Evolutionary conservation across 805 yeast genomes (phyloP).

Genomic region (Pichia scutulata): DNA sequence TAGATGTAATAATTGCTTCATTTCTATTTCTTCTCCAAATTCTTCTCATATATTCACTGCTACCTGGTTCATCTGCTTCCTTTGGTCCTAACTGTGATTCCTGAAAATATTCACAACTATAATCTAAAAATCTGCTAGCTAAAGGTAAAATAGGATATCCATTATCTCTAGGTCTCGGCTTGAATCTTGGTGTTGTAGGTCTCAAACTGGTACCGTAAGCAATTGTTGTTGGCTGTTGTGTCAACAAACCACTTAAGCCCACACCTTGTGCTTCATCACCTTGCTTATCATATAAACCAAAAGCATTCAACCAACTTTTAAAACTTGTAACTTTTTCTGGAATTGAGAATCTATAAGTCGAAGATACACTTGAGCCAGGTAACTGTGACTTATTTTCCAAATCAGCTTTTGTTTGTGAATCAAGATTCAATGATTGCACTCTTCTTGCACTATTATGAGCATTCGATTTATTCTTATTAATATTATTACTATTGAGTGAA

Average conservation of each 20-base stretch:
- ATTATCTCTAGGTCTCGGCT: slow-evolving; percentile 21
- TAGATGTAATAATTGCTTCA: slow-evolving; percentile 75
- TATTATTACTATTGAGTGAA: slow-evolving; percentile 3
- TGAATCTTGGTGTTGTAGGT: slow-evolving; percentile 54
- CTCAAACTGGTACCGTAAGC: slow-evolving; percentile 37
- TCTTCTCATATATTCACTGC: slow-evolving; percentile 71
- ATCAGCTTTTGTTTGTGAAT: slow-evolving; percentile 7
- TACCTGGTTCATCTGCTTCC: slow-evolving; percentile 88
- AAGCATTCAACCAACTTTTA: slow-evolving; percentile 17
- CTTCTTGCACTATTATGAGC: slow-evolving; percentile 11
- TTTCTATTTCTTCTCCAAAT: slow-evolving; percentile 88
- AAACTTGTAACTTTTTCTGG: slow-evolving; percentile 9
- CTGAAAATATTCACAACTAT: slow-evolving; percentile 84
- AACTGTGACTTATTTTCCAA: background rate
- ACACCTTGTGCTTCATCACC: slow-evolving; percentile 17
- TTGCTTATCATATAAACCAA: slow-evolving; percentile 18
- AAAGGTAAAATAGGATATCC: slow-evolving; percentile 44
- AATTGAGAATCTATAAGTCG: slow-evolving; percentile 9
- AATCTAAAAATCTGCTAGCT: slow-evolving; percentile 60
- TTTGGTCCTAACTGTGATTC: slow-evolving; percentile 88
- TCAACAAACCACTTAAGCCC: slow-evolving; percentile 18
- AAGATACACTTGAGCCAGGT: slow-evolving; percentile 9
- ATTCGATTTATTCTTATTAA: background rate
- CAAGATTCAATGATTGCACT: slow-evolving; percentile 20
- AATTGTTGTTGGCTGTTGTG: slow-evolving; percentile 22